Conservation (phyloP, 2,329 filamentous ascomycete species). For the Epichloe aotearoae region DNA sequence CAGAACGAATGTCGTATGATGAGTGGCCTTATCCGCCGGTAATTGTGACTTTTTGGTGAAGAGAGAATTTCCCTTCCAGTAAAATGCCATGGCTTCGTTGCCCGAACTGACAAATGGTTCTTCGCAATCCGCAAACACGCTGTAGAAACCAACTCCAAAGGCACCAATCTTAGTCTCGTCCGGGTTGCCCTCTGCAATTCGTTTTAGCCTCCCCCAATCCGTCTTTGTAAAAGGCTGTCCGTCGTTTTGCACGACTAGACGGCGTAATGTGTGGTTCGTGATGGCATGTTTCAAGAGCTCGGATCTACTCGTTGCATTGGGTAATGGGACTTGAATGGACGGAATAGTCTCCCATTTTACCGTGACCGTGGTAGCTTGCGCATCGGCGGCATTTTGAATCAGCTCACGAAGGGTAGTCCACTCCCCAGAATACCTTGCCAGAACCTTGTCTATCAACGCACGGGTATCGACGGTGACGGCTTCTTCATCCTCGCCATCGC, state of each 20-base stretch:
- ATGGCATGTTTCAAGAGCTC: slow-evolving; percentile 71
- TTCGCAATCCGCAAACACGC: slow-evolving; percentile 95
- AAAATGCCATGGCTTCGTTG: slow-evolving; percentile 89
- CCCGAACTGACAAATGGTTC: slow-evolving; percentile 95
- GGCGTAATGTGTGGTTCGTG: slow-evolving; percentile 70
- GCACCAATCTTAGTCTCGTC: slow-evolving; percentile 99
- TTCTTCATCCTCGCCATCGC: slow-evolving; percentile 79
- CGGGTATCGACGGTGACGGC: slow-evolving; percentile 96
- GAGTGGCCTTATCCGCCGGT: slow-evolving; percentile 49
- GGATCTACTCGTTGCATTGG: slow-evolving; percentile 49
- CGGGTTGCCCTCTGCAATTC: slow-evolving; percentile 97
- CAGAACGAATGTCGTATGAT: slow-evolving; percentile 81
- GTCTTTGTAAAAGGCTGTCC: slow-evolving; percentile 77
- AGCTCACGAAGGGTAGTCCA: slow-evolving; percentile 85
- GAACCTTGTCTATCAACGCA: slow-evolving; percentile 92
- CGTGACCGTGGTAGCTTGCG: slow-evolving; percentile 75
- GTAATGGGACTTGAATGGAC: slow-evolving; percentile 63
- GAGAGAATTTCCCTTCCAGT: slow-evolving; percentile 97
- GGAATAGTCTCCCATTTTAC: slow-evolving; percentile 89
- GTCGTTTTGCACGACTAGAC: slow-evolving; percentile 86
- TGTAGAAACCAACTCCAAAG: slow-evolving; percentile 97
- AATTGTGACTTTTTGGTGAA: slow-evolving; percentile 84
- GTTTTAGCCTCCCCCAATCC: slow-evolving; percentile 86
- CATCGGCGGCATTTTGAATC: slow-evolving; percentile 97
- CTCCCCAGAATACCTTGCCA: slow-evolving; percentile 92